These are phyloP conservation scores for Aeschynomene evenia DNA, from an alignment of 306 rosid species.

Conservation along the genomic window DNA sequence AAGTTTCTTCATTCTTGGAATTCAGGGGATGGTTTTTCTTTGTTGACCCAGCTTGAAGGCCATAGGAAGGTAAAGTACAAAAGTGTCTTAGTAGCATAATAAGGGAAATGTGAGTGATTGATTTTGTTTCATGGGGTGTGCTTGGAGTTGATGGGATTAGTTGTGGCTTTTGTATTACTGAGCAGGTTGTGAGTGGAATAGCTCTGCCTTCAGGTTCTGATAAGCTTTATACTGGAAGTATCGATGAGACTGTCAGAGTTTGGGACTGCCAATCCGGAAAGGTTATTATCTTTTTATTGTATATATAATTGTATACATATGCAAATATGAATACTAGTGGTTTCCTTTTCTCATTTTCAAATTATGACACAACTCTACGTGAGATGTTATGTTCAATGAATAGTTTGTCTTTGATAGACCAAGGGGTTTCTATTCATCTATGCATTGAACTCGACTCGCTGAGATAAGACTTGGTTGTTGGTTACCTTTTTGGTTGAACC, in stretches of 20 bases:
- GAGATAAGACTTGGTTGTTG: no score
- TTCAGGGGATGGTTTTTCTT: constrained; percentile 73
- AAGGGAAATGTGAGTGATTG: no score
- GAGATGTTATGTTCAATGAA: no score
- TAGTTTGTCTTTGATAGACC: no score
- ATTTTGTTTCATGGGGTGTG: no score
- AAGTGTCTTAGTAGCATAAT: no score
- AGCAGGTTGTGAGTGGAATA: constrained; percentile 83
- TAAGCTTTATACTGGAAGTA: constrained; percentile 91
- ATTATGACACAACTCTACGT: no score
- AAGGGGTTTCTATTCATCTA: no score
- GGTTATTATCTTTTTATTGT: constrained; percentile 60
- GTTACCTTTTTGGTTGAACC: no score
- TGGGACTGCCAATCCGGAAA: constrained; percentile 98
- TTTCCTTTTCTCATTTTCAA: no score
- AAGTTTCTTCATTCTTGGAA: constrained; percentile 84
- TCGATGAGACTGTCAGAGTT: constrained; percentile 77
- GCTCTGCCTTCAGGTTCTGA: constrained; percentile 88
- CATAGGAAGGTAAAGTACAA: constrained; percentile 51
- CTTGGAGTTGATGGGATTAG: constrained; percentile 30
- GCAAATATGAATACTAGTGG: no score
- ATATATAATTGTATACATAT: background rate
- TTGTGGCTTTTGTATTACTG: constrained; percentile 21
- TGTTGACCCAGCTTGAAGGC: constrained; percentile 93
- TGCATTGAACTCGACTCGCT: no score